Evolutionary conservation across 148 eudicot genomes (phyloP), one percentile per base, ranked within the genome.

Genomic region (Rhododendron griersonianum): DNA sequence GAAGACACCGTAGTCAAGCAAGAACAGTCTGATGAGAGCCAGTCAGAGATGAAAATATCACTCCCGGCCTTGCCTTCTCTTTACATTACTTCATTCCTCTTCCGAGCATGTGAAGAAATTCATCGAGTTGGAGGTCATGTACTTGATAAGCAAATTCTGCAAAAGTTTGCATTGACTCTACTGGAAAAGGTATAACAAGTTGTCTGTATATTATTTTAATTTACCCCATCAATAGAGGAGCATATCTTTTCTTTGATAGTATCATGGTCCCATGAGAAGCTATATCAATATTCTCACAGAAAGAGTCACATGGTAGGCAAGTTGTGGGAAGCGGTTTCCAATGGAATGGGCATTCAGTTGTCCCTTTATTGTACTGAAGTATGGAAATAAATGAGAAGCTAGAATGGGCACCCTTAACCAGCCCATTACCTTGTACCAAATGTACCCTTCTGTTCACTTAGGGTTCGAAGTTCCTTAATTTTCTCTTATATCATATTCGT

Each of bases 81-180:
- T 47, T 97, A 97, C 84, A 84, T 97, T 39, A 90, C 91, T 77
- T 97, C 99, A n/a, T 94, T 93, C 89, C 86, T 97, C 48, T 97
- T 94, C 89, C 89, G 87, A 89, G 98, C 99, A 84, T 97, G 95
- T 90, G 94, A 94, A 91, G 99, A 97, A 93, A 91, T 94, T 89
- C 95, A 97, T 87, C 92, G 95, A 82, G 93, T 92, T 87, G 99
- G 99, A 83, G 99, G 99, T 47, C 98, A 95, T 87, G 98, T 97
- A 74, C 96, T 97, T 81, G 98, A 95, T 89, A 95, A 90, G 89
- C 87, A 89, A 85, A 93, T 95, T 91, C 87, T 95, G 86, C 95
- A 93, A 91, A 92, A 88, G 84, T 90, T 95, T 87, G 95, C 99
- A 28, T 82, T 88, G 85, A 92, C 87, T 78, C 89, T 96, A 41